Evolutionary conservation across 1,284 basidiomycete genomes (phyloP).

Genomic region (Trametes polyzona): DNA sequence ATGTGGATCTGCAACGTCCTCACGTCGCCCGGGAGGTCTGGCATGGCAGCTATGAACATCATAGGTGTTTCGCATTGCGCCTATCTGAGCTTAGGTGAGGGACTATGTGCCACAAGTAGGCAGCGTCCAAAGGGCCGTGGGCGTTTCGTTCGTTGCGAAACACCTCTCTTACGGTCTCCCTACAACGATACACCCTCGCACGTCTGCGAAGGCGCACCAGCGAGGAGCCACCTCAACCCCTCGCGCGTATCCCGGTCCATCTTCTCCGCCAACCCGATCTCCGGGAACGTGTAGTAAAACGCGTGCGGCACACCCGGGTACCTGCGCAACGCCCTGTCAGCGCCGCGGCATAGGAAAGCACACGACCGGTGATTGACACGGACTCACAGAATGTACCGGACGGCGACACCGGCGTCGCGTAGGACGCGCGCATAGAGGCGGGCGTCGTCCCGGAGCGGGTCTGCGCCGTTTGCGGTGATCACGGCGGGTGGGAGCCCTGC

Average conservation of each 20-base stretch:
- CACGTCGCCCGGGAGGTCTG: too few species aligned
- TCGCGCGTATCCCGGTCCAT: neutral
- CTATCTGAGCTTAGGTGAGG: too few species aligned
- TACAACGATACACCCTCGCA: neutral
- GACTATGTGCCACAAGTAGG: too few species aligned
- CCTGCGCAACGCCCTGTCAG: neutral
- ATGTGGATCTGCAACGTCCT: too few species aligned
- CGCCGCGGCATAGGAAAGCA: neutral
- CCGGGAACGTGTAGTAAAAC: neutral
- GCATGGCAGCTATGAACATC: too few species aligned
- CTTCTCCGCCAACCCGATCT: neutral
- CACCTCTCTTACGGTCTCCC: too few species aligned
- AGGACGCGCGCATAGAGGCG: slow-evolving; percentile 26
- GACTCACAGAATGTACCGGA: neutral
- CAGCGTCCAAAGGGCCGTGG: too few species aligned
- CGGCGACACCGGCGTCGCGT: slow-evolving; percentile 9
- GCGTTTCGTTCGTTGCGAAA: too few species aligned
- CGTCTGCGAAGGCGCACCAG: neutral
- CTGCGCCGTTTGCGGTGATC: slow-evolving; percentile 24
- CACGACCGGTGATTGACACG: neutral
- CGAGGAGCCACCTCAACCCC: neutral
- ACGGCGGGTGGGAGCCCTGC: slow-evolving; percentile 22
- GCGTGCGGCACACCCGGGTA: neutral
- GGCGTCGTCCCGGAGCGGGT: slow-evolving; percentile 28
- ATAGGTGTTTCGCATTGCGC: too few species aligned